Evolutionary conservation across 2,329 filamentous ascomycete genomes (phyloP).

Genomic region (Xylariales sp.): DNA sequence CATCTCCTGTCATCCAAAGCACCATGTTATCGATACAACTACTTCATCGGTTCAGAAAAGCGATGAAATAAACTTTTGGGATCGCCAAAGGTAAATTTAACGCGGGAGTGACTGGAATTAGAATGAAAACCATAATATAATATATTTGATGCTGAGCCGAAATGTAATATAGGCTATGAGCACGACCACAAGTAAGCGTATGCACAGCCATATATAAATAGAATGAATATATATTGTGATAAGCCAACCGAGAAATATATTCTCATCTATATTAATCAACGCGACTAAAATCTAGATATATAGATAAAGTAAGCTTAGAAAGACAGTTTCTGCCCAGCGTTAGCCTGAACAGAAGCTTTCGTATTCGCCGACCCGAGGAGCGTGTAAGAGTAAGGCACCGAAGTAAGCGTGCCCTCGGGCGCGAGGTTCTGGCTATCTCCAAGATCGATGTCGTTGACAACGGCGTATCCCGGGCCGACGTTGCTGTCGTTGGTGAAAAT

Average conservation of each 20-base stretch:
- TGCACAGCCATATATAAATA: neutral
- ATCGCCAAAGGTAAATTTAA: too few relatives aligned
- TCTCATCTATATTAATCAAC: neutral
- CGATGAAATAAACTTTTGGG: too few relatives aligned
- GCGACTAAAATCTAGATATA: neutral
- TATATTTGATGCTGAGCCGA: too few relatives aligned
- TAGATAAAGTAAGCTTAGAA: conserved; percentile 22
- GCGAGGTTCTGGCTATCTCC: conserved; percentile 55
- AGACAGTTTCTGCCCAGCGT: conserved; percentile 39
- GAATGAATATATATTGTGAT: neutral
- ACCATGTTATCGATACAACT: too few relatives aligned
- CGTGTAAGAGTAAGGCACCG: conserved; percentile 56
- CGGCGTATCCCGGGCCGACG: conserved; percentile 50
- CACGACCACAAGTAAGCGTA: too few relatives aligned
- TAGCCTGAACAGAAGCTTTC: conserved; percentile 50
- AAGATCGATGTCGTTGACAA: conserved; percentile 54
- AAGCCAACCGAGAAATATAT: neutral
- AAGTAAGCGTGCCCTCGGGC: conserved; percentile 53
- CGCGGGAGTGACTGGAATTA: too few relatives aligned
- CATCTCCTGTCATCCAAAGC: too few relatives aligned
- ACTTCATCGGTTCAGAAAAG: too few relatives aligned
- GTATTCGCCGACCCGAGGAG: conserved; percentile 52
- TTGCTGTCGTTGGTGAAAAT: conserved; percentile 54
- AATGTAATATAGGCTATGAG: too few relatives aligned
- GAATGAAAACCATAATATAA: too few relatives aligned